These are phyloP conservation scores for Bolboschoenoplectus hybrid DNA, from an alignment of 202 grass and related monocot species.

Conservation along the genomic window DNA sequence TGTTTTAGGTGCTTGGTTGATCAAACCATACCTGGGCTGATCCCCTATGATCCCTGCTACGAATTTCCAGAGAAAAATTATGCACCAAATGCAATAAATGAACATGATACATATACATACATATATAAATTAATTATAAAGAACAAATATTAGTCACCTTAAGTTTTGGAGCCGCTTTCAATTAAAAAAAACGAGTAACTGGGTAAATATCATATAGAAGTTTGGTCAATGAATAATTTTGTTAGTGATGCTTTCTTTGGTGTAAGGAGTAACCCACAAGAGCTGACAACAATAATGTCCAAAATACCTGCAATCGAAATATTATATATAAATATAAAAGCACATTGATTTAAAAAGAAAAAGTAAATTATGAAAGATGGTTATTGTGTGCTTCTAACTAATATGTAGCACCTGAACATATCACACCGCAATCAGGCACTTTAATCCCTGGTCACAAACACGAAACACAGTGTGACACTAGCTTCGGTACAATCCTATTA, in stretches of 20 bases:
- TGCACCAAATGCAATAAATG: neutral
- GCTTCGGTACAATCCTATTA: neutral
- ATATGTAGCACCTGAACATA: neutral
- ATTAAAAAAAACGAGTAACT: neutral
- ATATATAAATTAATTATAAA: neutral
- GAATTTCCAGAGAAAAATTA: neutral
- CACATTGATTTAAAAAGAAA: neutral
- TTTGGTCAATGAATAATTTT: slow-evolving; percentile 27
- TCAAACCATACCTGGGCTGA: neutral
- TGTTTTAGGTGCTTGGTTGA: slow-evolving; percentile 8
- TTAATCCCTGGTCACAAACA: neutral
- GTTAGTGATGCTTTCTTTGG: slow-evolving; percentile 72
- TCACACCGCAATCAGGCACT: neutral
- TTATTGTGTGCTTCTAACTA: slow-evolving; percentile 2
- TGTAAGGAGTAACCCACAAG: slow-evolving; percentile 95
- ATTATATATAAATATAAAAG: slow-evolving; percentile 12
- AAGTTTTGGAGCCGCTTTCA: slow-evolving; percentile 13
- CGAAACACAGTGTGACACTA: neutral
- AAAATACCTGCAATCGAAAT: slow-evolving; percentile 69
- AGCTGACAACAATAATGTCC: slow-evolving; percentile 89
- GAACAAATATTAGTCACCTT: slow-evolving; percentile 1
- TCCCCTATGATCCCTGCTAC: neutral
- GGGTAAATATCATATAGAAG: slow-evolving; percentile 16
- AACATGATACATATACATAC: slow-evolving; percentile 3
- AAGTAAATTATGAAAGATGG: neutral